Base-by-base conservation (phyloP, 768 basidiomycete genomes). In the Kwoniella bestiolae region DNA sequence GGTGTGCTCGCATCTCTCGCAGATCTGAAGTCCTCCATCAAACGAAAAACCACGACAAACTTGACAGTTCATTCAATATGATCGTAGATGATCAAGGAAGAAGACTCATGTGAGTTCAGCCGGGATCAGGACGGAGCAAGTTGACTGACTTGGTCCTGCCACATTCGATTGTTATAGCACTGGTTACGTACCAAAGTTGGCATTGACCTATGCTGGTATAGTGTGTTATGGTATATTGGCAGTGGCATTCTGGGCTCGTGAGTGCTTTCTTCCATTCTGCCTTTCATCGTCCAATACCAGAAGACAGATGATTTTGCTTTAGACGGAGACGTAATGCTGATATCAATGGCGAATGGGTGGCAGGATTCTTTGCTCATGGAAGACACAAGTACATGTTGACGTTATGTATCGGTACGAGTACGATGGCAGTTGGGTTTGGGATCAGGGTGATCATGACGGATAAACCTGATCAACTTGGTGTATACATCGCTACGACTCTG, bases 401-500 rank as follows among this genome's bases (percentile, higher is more conserved):
- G 3, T 52, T 67, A 12, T 57, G 56, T 44, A 63, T 69, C 16
- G 60, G 60, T 3, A 55, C 59, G 14, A 50, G 47, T 18, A 56
- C 31, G 23, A 69, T 72, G 68, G 45, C 62, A 2, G 28, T 52
- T 7, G 71, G 71, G 0, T 72, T 69, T 38, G 50, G 57, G 3
- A 45, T 52, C 28, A 50, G 71, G 1, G 67, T 69, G 1, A 52
- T 53, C 3, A 59, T 69, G 59, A 55, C 61, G 6, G 35, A 61
- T 25, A 23, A 65, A 5, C 71, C 71, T 3, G 50, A 38, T 8
- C 65, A 56, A 3, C 16, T 70, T 1, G 49, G 51, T 14, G 56
- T 73, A 14, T 75, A 73, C 63, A 72, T 73, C 46, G 63, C 38
- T 3, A 45, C 38, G 7, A 70, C 66, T 18, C 25, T 75, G 34